phyloP scores from a whole-genome alignment of 2,329 filamentous ascomycete genomes.

The Juglanconis sp. region DNA sequence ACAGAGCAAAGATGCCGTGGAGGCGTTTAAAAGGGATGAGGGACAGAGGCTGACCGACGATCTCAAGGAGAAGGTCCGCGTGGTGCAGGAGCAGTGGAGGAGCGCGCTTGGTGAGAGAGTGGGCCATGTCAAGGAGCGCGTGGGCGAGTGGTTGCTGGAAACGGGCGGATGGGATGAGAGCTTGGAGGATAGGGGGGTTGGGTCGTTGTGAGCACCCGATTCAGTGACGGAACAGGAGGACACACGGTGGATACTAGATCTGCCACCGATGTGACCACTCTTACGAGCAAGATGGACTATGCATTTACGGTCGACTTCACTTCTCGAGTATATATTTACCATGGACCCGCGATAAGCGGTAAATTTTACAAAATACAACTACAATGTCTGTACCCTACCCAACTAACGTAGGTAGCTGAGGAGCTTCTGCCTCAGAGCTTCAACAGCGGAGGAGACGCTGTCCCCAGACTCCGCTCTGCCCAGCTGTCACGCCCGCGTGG shows the following conservation, averaged over 20 bases:
- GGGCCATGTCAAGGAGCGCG: slow-evolving; percentile 67
- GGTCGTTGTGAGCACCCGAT: slow-evolving; percentile 21
- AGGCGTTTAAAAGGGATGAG: slow-evolving; percentile 62
- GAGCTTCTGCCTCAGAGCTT: too few relatives aligned
- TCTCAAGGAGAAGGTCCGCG: slow-evolving; percentile 86
- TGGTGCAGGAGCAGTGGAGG: slow-evolving; percentile 88
- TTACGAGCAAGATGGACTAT: too few relatives aligned
- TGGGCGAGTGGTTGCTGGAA: slow-evolving; percentile 69
- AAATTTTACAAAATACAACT: neutral
- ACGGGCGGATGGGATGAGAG: slow-evolving; percentile 88
- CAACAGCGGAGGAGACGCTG: too few relatives aligned
- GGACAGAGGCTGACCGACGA: slow-evolving; percentile 74
- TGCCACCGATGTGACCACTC: neutral
- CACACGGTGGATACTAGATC: neutral
- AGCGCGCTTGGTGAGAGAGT: slow-evolving; percentile 80
- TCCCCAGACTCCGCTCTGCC: too few relatives aligned
- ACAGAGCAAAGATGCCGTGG: slow-evolving; percentile 40
- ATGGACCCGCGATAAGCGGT: neutral
- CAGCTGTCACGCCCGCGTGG: too few relatives aligned
- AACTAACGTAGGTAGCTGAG: too few relatives aligned
- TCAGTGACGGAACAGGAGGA: neutral
- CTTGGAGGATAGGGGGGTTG: slow-evolving; percentile 56
- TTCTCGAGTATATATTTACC: slow-evolving; percentile 7
- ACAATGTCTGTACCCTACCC: too few relatives aligned
- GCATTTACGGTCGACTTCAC: neutral